Conservation (phyloP, 768 basidiomycete species). For the Sarcomyxa edulis region DNA sequence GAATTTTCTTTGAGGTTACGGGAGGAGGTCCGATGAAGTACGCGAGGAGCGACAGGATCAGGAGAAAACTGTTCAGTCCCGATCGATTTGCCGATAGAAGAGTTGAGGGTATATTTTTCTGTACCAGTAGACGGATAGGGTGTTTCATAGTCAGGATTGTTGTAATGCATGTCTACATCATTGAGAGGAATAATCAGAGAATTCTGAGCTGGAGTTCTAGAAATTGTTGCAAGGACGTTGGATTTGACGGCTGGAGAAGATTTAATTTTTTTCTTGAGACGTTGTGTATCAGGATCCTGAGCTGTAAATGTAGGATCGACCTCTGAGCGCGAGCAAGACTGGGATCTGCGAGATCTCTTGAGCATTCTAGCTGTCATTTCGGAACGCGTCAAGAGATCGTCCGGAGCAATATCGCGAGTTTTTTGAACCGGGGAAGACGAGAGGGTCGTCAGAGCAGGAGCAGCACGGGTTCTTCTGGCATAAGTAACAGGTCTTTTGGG, state of each 20-base stretch:
- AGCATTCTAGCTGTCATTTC: slow-evolving; percentile 42
- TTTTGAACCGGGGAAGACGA: slow-evolving; percentile 18
- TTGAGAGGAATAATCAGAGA: neutral
- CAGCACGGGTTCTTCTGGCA: too few relatives aligned
- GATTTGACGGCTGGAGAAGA: slow-evolving; percentile 12
- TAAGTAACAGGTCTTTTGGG: too few relatives aligned
- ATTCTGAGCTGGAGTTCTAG: neutral
- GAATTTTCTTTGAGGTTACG: slow-evolving; percentile 17
- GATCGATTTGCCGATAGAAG: slow-evolving; percentile 13
- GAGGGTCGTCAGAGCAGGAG: too few relatives aligned
- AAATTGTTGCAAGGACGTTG: slow-evolving; percentile 6
- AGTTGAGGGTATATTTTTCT: slow-evolving; percentile 16
- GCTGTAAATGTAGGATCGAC: slow-evolving; percentile 9
- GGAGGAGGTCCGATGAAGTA: slow-evolving; percentile 27
- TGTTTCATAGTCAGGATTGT: slow-evolving; percentile 14
- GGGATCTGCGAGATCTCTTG: slow-evolving; percentile 38
- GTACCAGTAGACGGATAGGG: slow-evolving; percentile 23
- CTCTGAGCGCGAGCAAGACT: neutral
- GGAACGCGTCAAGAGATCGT: slow-evolving; percentile 26
- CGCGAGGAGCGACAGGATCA: slow-evolving; percentile 29
- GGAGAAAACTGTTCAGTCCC: slow-evolving; percentile 35
- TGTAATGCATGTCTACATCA: too few relatives aligned
- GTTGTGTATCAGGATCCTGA: too few relatives aligned
- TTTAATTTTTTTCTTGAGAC: slow-evolving; percentile 28
- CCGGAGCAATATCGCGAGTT: too few relatives aligned